phyloP scores from a whole-genome alignment of 2,329 filamentous ascomycete species.

The Cercospora zeae-maydis region DNA sequence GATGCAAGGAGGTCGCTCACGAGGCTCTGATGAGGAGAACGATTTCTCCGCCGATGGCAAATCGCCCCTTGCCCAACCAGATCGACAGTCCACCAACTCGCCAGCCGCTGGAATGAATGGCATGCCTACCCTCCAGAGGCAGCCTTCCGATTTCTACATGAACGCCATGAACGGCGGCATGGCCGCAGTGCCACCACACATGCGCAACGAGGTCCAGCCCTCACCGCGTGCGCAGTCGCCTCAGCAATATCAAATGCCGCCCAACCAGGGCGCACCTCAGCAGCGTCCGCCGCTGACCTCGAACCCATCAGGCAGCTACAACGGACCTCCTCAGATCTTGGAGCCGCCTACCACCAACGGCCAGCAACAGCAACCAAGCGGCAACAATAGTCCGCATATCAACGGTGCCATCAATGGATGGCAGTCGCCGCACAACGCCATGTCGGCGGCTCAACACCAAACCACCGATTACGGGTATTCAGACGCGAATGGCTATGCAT shows the following conservation, averaged over 20 bases:
- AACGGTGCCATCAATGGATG: conserved; percentile 63
- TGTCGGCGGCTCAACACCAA: conserved; percentile 58
- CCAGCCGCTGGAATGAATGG: conserved; percentile 71
- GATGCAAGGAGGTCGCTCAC: conserved; percentile 46
- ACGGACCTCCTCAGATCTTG: conserved; percentile 70
- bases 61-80: conserved; percentile 75
- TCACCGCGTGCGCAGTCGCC: conserved; percentile 63
- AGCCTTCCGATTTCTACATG: conserved; percentile 71
- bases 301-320: conserved; percentile 69
- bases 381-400: conserved; percentile 84
- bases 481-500: conserved; percentile 37
- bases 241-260: conserved; percentile 55
- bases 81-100: conserved; percentile 74
- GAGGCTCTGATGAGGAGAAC: conserved; percentile 64
- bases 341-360: conserved; percentile 78
- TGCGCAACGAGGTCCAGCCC: conserved; percentile 70
- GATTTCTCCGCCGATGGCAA: conserved; percentile 63
- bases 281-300: conserved; percentile 67
- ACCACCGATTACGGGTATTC: conserved; percentile 82
- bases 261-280: conserved; percentile 48
- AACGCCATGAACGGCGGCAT: conserved; percentile 60
- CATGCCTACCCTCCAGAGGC: conserved; percentile 63
- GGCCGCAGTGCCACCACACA: conserved; percentile 66
- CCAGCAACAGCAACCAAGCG: conserved; percentile 69
- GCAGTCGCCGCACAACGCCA: conserved; percentile 76